Conservation (phyloP, 768 basidiomycete genomes). For the Scleroderma bovista region DNA sequence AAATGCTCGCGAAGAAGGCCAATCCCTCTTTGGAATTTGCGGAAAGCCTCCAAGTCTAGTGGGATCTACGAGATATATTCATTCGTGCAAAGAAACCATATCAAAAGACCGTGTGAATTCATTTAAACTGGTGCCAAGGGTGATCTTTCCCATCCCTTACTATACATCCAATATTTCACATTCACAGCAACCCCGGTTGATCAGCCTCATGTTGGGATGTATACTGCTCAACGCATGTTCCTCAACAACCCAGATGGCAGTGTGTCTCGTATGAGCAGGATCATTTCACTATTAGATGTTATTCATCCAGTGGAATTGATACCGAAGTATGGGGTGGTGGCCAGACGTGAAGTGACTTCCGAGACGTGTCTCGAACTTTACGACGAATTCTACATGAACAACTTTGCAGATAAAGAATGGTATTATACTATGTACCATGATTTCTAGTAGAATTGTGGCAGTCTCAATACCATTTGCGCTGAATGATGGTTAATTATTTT, state of each 20-base stretch:
- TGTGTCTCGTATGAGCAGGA: neutral
- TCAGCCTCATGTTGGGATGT: neutral
- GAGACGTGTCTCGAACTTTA: neutral
- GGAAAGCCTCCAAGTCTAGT: too few relatives aligned
- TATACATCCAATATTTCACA: neutral
- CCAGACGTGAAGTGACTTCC: neutral
- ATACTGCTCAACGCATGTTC: neutral
- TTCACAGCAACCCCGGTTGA: neutral
- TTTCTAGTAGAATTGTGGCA: neutral
- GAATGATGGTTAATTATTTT: conserved; percentile 40
- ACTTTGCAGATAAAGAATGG: neutral
- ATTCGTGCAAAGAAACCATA: too few relatives aligned
- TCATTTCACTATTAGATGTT: neutral
- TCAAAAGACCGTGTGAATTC: too few relatives aligned
- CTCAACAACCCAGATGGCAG: neutral
- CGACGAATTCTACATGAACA: neutral
- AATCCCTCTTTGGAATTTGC: too few relatives aligned
- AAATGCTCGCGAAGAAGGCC: too few relatives aligned
- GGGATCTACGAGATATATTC: too few relatives aligned
- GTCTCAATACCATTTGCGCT: neutral
- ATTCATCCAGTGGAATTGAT: neutral
- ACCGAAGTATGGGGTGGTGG: neutral
- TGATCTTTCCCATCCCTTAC: neutral
- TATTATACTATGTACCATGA: neutral
- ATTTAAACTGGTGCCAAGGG: too few relatives aligned